Base-by-base conservation (phyloP, 164 flowering plant species). In the Aristolochia fimbriata region DNA sequence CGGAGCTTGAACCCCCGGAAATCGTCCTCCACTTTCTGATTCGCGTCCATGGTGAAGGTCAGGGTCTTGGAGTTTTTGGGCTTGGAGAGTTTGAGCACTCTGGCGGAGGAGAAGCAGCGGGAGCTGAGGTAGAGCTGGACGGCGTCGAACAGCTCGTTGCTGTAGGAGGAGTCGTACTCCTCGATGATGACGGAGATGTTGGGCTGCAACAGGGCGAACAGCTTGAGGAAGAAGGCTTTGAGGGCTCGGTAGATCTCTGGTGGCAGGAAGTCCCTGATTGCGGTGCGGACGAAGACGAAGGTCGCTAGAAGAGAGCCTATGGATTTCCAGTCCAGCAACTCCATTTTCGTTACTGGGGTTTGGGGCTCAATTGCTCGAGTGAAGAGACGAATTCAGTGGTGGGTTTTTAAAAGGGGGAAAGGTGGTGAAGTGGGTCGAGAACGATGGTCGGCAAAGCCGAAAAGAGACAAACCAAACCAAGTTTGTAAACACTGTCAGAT, bases 251-350 rank as follows among this genome's bases (percentile, higher is more conserved):
- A 25, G 12, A 73, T 20, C 58, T 70, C 68, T 0, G 73, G 76
- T 6, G 76, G 76, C 1, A 73, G 51, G 55, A 69, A 73, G n/a
- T 73, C 68, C 12, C 46, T 49, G 20, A 73, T 57, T 4, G 63
- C 59, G 2, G 73, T 57, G 27, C 71, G 49, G 2, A 73, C 21
- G 54, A 73, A 64, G 63, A 73, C 51, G 45, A 69, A 20, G 22
- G 76, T 69, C 25, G 76, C 76, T 2, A 73, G 31, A 1, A 69
- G 14, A 27, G 76, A 73, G 49, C 73, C 68, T 0, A 73, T 25
- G 9, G 76, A 73, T 45, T 73, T 66, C 76, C 76, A 73, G 22
- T 73, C 73, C 33, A 70, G 19, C 0, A 50, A 50, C 53, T 50
- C 56, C 56, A 52, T 23, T n/a, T n/a, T n/a, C n/a, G n/a, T n/a